Evolutionary conservation across 495 filamentous ascomycete genomes (phyloP).

Genomic region (Hyaloscypha variabilis): DNA sequence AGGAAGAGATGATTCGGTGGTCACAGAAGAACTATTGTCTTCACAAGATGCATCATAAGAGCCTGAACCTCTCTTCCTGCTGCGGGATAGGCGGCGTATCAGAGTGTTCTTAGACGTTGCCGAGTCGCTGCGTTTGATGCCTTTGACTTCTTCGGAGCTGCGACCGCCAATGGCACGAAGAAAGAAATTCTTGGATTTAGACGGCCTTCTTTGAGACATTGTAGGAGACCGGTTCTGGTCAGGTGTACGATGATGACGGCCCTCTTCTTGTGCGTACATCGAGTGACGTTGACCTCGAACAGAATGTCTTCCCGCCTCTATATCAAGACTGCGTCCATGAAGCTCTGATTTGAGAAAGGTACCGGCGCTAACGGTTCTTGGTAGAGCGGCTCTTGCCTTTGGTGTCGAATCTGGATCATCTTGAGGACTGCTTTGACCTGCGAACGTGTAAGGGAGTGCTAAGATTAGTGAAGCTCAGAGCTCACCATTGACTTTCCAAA

Average conservation of each 20-base stretch:
- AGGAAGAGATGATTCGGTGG: conserved; percentile 1
- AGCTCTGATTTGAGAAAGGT: conserved; percentile 26
- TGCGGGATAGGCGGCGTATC: conserved; percentile 24
- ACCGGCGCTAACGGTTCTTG: conserved; percentile 25
- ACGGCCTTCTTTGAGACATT: conserved; percentile 20
- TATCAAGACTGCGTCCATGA: conserved; percentile 7
- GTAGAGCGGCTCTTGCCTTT: conserved; percentile 10
- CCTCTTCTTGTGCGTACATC: neutral
- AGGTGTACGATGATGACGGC: neutral
- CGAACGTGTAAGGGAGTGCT: neutral
- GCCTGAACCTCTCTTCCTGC: conserved; percentile 2
- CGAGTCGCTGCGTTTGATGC: conserved; percentile 12
- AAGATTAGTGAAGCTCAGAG: neutral
- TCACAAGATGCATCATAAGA: conserved; percentile 2
- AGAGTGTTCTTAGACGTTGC: conserved; percentile 22
- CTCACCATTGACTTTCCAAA: conserved; percentile 10
- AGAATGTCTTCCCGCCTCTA: conserved; percentile 20
- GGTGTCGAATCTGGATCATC: conserved; percentile 27
- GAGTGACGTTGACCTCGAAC: conserved; percentile 19
- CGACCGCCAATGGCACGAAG: conserved; percentile 25
- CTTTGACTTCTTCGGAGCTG: conserved; percentile 9
- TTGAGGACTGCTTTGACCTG: neutral
- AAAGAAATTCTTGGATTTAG: conserved; percentile 33
- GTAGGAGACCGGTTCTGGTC: conserved; percentile 1
- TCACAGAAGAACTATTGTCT: conserved; percentile 3